phyloP scores from a whole-genome alignment of 345 rosid genomes.

The Geranium rotundifolium region DNA sequence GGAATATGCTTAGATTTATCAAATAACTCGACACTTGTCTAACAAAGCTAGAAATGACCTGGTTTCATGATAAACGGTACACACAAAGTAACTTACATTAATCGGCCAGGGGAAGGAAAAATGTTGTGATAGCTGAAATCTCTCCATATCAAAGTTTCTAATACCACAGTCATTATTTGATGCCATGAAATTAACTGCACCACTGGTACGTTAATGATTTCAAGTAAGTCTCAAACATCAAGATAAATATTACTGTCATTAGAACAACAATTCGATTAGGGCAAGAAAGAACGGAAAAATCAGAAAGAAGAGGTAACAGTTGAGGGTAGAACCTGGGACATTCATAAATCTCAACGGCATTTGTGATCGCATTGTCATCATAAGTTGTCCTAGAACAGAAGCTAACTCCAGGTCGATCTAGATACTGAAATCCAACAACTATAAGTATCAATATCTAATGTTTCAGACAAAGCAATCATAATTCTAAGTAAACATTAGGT shows the following conservation, averaged over 20 bases:
- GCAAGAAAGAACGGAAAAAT: slow-evolving; percentile 5
- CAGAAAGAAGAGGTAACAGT: no score
- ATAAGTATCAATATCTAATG: no score
- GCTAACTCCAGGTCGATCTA: slow-evolving; percentile 80
- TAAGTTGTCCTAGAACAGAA: slow-evolving; percentile 80
- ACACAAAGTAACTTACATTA: slow-evolving; percentile 35
- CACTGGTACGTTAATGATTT: slow-evolving; percentile 19
- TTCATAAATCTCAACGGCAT: slow-evolving; percentile 78
- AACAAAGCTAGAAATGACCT: no score
- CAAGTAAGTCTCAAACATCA: no score
- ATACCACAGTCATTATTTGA: slow-evolving; percentile 78
- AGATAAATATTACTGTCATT: no score
- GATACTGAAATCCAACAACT: slow-evolving; percentile 31
- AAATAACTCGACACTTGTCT: background rate
- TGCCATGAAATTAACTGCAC: slow-evolving; percentile 62
- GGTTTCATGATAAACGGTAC: background rate
- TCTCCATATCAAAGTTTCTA: slow-evolving; percentile 76
- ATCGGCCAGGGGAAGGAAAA: slow-evolving; percentile 69
- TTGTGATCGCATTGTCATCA: slow-evolving; percentile 86
- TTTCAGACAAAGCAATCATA: background rate
- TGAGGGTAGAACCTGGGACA: slow-evolving; percentile 36
- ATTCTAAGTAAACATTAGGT: no score
- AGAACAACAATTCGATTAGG: no score
- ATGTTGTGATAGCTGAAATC: slow-evolving; percentile 45
- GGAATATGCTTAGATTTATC: no score